These are phyloP conservation scores for Aspergillus pseudonomiae DNA, from an alignment of 2,329 filamentous ascomycete genomes.

Conservation along the genomic window DNA sequence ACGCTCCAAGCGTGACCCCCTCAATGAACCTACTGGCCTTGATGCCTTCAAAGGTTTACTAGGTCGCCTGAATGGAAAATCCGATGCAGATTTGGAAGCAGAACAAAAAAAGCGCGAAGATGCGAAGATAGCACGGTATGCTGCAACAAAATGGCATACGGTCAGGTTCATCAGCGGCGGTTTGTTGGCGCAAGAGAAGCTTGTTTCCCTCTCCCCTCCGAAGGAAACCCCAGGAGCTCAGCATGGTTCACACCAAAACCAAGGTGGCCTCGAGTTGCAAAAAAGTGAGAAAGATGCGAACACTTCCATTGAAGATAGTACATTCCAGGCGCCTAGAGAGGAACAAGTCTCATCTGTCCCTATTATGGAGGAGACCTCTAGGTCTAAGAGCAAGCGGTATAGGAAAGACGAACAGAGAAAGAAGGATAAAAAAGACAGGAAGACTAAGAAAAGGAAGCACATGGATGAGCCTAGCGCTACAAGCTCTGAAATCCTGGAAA, in stretches of 20 bases:
- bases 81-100: slow-evolving; percentile 69
- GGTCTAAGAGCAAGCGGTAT: slow-evolving; percentile 12
- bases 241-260: neutral
- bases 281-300: neutral
- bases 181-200: slow-evolving; percentile 64
- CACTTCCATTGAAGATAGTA: neutral
- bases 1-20: slow-evolving; percentile 67
- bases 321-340: neutral
- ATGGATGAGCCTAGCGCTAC: slow-evolving; percentile 36
- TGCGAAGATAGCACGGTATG: slow-evolving; percentile 72
- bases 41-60: slow-evolving; percentile 85
- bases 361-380: neutral
- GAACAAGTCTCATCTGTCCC: neutral
- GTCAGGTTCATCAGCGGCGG: slow-evolving; percentile 91
- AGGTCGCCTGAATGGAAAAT: slow-evolving; percentile 86
- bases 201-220: slow-evolving; percentile 38
- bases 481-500: slow-evolving; percentile 11
- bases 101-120: slow-evolving; percentile 71
- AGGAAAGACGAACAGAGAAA: slow-evolving; percentile 13
- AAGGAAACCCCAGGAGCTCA: slow-evolving; percentile 13
- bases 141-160: slow-evolving; percentile 73
- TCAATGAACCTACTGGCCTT: slow-evolving; percentile 76
- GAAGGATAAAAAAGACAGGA: slow-evolving; percentile 32
- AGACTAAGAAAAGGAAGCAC: slow-evolving; percentile 39
- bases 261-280: neutral